phyloP scores from a whole-genome alignment of 2,329 filamentous ascomycete species.

The Cyanodermella asteris region DNA sequence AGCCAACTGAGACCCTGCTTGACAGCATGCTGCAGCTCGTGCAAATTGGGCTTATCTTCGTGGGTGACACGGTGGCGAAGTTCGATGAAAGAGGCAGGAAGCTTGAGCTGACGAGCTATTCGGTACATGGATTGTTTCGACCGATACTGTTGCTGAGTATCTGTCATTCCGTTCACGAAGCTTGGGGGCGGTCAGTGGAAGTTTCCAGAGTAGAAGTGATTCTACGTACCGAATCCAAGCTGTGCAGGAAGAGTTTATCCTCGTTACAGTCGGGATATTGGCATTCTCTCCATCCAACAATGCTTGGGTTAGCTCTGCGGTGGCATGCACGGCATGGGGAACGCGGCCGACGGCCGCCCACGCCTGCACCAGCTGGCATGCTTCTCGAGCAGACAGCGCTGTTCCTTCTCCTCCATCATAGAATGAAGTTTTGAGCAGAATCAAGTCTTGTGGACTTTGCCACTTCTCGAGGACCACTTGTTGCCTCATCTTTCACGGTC shows the following conservation, averaged over 20 bases:
- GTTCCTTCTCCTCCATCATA: background rate
- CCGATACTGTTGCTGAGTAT: constrained; percentile 19
- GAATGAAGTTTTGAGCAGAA: background rate
- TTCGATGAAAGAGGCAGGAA: constrained; percentile 57
- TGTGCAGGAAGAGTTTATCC: constrained; percentile 22
- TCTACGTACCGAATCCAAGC: constrained; percentile 21
- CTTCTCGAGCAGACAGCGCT: constrained; percentile 1
- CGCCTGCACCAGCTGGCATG: background rate
- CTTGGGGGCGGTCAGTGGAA: too few relatives aligned
- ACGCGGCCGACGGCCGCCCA: constrained; percentile 24
- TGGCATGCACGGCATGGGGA: constrained; percentile 24
- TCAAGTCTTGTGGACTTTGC: too few relatives aligned
- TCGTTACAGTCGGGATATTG: too few relatives aligned
- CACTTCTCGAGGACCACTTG: too few relatives aligned
- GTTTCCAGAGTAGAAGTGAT: background rate
- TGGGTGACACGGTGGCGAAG: constrained; percentile 78
- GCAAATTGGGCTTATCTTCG: constrained; percentile 59
- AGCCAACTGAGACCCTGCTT: constrained; percentile 59
- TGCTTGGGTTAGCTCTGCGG: constrained; percentile 23
- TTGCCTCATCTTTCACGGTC: too few relatives aligned
- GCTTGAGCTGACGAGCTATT: constrained; percentile 18
- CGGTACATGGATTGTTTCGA: constrained; percentile 23
- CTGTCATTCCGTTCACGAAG: constrained; percentile 23
- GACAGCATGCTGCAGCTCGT: constrained; percentile 48
- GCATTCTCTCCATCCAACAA: too few relatives aligned